A percentile compares a stretch with the other conserved stretches of the same genome.
These are phyloP conservation scores for Penicillium paxilli DNA, from an alignment of 495 filamentous ascomycete species.

Conservation along the genomic window DNA sequence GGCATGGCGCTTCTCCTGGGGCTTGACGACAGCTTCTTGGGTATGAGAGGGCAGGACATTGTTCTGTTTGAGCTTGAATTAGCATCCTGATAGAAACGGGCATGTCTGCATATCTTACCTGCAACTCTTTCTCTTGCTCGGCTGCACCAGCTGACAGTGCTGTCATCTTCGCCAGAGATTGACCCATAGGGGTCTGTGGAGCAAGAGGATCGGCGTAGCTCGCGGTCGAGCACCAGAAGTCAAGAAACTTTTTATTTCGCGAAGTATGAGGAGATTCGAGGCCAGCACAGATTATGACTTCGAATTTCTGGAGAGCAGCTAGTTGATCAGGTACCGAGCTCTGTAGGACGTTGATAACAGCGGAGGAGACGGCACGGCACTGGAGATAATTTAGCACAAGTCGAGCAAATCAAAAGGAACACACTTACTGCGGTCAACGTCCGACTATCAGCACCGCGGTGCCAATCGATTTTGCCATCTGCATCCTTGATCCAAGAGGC, in stretches of 20 bases:
- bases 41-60: not conserved
- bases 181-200: constrained; percentile 48
- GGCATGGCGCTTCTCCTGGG: not conserved
- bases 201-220: constrained; percentile 48
- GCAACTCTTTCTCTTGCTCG: not conserved
- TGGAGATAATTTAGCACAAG: constrained; percentile 24
- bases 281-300: constrained; percentile 55
- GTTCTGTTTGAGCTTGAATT: not conserved
- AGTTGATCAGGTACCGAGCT: constrained; percentile 37
- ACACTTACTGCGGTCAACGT: constrained; percentile 41
- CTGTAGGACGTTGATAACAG: constrained; percentile 38
- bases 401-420: not conserved
- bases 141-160: constrained; percentile 47
- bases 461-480: constrained; percentile 24
- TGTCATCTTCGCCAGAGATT: constrained; percentile 43
- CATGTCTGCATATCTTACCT: not conserved
- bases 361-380: constrained; percentile 37
- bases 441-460: constrained; percentile 34
- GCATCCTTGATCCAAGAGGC: constrained; percentile 36
- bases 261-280: constrained; percentile 54
- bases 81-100: not conserved
- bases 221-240: constrained; percentile 56
- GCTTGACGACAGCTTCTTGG: not conserved
- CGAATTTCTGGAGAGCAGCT: constrained; percentile 44
- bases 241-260: constrained; percentile 53